Evolutionary conservation across 306 rosid species (phyloP), one percentile per base, ranked within the genome.

Genomic region (Citrullus mucosospermus): DNA sequence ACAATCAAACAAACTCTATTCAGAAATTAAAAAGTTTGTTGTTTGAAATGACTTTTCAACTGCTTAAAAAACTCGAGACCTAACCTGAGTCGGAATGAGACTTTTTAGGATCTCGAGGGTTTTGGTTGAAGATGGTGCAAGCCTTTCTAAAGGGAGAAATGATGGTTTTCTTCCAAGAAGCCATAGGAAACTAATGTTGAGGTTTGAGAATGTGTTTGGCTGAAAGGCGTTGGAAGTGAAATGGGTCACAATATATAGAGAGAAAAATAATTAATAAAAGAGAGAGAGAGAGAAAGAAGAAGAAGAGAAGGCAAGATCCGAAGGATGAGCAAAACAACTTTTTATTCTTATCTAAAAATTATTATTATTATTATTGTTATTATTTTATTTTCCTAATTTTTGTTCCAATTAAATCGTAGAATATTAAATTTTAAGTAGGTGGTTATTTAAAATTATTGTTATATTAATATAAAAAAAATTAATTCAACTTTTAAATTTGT

Each of bases 111-210:
- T 89, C 91, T 78, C 86, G 84, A 41, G 93, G 86, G 56, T 87
- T 91, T 25, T 90, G 85, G 78, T 94, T 89, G 77, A 92, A 90
- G 89, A 90, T 55, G 20, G 96, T 94, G 82, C 90, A 81, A 44
- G 97, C 98, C 75, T 94, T 94, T 78, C 79, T 89, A 89, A 94
- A 92, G 2, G 98, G 98, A 10, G 97, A 56, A 34, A 92, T 78
- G 82, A 94, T 94, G 79, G 97, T 94, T 72, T 94, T 94, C 88
- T 94, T 94, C 98, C 98, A 94, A 11, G 98, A 92, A 13, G 95
- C 81, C 98, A 94, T 10, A 41, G 28, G 12, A 15, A 17, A 36
- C 2, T 18, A 28, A 22, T 2, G 30, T 13, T 44, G 54, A 53
- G 57, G 57, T 53, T 1, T 59, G 65, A 60, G 66, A 28, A 39